Conservation (phyloP, 148 eudicot genomes). For the Diospyros kaki region DNA sequence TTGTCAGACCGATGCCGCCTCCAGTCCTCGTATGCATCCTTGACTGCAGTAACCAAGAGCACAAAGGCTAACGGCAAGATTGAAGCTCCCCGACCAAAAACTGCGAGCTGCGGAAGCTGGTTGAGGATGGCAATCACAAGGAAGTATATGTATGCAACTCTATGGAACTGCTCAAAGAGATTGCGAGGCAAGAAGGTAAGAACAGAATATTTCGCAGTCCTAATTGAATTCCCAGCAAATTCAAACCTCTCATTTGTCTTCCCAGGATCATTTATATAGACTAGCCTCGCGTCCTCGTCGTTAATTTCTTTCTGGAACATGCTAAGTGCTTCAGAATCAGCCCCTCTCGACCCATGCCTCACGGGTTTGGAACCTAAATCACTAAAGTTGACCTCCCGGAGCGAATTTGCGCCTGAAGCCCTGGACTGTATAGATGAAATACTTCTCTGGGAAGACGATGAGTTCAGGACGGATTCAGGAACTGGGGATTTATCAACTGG, state of each 20-base stretch:
- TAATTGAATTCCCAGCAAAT: conserved; percentile 79
- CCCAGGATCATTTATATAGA: conserved; percentile 77
- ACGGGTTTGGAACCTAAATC: conserved; percentile 50
- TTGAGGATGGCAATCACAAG: conserved; percentile 88
- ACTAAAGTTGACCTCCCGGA: conserved; percentile 53
- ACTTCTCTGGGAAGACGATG: conserved; percentile 51
- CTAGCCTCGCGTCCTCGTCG: conserved; percentile 83
- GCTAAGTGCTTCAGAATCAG: conserved; percentile 61
- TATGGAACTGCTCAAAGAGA: conserved; percentile 94
- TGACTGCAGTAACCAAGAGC: conserved; percentile 77
- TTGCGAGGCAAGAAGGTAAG: conserved; percentile 87
- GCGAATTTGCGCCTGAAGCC: conserved; percentile 42
- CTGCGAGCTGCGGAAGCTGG: conserved; percentile 95
- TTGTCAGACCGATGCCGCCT: conserved; percentile 77
- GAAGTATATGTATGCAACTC: conserved; percentile 92
- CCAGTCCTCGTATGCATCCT: conserved; percentile 92
- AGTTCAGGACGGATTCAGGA: conserved; percentile 32
- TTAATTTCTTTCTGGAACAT: conserved; percentile 73
- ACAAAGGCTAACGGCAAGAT: conserved; percentile 86
- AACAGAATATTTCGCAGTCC: conserved; percentile 77
- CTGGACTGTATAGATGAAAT: conserved; percentile 43
- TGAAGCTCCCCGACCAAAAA: conserved; percentile 89
- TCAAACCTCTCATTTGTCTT: conserved; percentile 77
- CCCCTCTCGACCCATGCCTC: conserved; percentile 69
- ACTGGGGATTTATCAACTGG: conserved; percentile 22